These are phyloP conservation scores for Seiridium unicorne DNA, from an alignment of 2,329 filamentous ascomycete genomes.

Conservation along the genomic window DNA sequence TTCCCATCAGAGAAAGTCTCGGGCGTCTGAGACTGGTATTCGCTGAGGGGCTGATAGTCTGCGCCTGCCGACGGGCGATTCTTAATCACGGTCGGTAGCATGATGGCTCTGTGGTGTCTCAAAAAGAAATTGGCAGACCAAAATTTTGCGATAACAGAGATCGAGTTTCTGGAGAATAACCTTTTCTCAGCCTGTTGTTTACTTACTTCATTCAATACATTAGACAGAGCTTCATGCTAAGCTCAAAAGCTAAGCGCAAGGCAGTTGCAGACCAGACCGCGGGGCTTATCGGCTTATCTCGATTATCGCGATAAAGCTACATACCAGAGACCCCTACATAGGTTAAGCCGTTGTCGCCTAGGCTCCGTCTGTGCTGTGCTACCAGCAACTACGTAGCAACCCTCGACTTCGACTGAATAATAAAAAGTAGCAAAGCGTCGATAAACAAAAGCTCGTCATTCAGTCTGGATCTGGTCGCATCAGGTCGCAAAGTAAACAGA, in stretches of 20 bases:
- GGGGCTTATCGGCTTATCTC: constrained; percentile 13
- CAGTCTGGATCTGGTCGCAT: too few species aligned
- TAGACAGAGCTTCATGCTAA: too few species aligned
- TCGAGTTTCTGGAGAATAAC: too few species aligned
- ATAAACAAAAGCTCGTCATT: not conserved
- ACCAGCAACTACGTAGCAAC: too few species aligned
- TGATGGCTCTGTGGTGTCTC: constrained; percentile 12
- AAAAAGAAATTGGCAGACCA: too few species aligned
- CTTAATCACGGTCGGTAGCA: constrained; percentile 55
- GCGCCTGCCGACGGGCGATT: constrained; percentile 49
- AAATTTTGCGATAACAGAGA: too few species aligned
- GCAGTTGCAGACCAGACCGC: not conserved
- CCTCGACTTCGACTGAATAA: not conserved
- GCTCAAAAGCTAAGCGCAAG: too few species aligned
- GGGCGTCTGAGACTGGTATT: constrained; percentile 73
- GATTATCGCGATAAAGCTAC: not conserved
- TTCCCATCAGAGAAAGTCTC: constrained; percentile 69
- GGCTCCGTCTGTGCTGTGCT: too few species aligned
- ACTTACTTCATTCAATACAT: too few species aligned
- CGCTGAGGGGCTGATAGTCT: constrained; percentile 63
- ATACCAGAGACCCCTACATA: not conserved
- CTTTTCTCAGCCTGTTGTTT: too few species aligned
- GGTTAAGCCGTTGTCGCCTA: too few species aligned
- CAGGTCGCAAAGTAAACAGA: not conserved
- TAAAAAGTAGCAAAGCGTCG: not conserved